phyloP scores from a whole-genome alignment of 2,329 filamentous ascomycete species.

The Zopfia rhizophila region DNA sequence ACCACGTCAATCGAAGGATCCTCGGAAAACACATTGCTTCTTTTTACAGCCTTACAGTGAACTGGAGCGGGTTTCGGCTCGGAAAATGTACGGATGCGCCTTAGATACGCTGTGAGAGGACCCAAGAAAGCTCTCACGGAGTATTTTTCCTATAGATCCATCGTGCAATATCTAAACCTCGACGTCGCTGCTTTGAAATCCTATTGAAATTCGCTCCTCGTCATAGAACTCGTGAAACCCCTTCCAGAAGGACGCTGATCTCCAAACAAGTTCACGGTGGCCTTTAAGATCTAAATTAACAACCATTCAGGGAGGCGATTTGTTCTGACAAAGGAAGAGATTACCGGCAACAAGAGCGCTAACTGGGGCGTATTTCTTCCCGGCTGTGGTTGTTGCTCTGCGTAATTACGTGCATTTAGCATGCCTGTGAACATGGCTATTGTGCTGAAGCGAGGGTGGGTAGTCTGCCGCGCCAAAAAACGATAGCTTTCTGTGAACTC shows the following conservation, averaged over 20 bases:
- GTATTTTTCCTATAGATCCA: too few relatives aligned
- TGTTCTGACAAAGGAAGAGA: neutral
- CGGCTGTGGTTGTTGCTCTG: constrained; percentile 5
- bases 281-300: neutral
- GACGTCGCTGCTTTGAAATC: too few relatives aligned
- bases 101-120: too few relatives aligned
- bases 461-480: constrained; percentile 3
- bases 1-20: constrained; percentile 32
- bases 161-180: too few relatives aligned
- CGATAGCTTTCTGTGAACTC: constrained; percentile 10
- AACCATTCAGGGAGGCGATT: neutral
- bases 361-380: neutral
- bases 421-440: constrained; percentile 7
- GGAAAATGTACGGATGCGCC: neutral
- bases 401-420: constrained; percentile 8
- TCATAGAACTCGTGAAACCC: neutral
- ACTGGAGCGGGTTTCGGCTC: neutral
- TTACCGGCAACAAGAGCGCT: constrained; percentile 2
- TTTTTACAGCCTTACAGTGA: constrained; percentile 1
- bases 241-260: constrained; percentile 9
- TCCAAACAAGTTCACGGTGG: constrained; percentile 1
- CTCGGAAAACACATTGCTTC: constrained; percentile 15
- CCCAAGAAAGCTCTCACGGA: too few relatives aligned
- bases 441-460: constrained; percentile 10
- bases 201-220: neutral